Evolutionary conservation across 768 basidiomycete genomes (phyloP).

Genomic region (Lactarius akahatsu): DNA sequence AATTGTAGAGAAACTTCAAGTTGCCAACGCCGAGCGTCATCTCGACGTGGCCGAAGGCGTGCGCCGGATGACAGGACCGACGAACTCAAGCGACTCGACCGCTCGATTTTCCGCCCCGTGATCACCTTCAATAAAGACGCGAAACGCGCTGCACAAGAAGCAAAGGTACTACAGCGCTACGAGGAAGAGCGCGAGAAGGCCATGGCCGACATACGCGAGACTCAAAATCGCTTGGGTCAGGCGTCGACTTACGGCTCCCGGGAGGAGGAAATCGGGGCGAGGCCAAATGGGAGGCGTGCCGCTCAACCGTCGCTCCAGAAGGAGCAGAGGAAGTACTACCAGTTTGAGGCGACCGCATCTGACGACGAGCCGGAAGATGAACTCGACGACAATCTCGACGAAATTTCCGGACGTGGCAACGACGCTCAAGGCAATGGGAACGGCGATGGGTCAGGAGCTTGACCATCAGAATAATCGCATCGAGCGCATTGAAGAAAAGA

Average conservation of each 20-base stretch:
- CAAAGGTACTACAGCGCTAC: conserved; percentile 59
- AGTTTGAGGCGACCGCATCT: conserved; percentile 86
- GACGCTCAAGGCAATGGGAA: conserved; percentile 73
- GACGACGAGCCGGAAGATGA: conserved; percentile 97
- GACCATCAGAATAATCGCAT: conserved; percentile 83
- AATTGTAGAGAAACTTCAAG: conserved; percentile 69
- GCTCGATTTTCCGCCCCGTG: conserved; percentile 90
- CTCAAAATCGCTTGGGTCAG: conserved; percentile 78
- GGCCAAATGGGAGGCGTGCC: conserved; percentile 42
- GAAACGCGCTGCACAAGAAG: conserved; percentile 85
- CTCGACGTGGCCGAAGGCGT: conserved; percentile 91
- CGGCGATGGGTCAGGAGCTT: conserved; percentile 84
- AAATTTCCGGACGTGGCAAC: conserved; percentile 59
- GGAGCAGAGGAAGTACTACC: conserved; percentile 76
- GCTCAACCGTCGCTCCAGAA: conserved; percentile 56
- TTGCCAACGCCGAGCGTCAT: conserved; percentile 49
- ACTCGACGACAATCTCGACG: conserved; percentile 82
- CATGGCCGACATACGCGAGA: conserved; percentile 82
- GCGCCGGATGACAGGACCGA: conserved; percentile 94
- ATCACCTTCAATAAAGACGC: conserved; percentile 91
- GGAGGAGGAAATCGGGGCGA: conserved; percentile 46
- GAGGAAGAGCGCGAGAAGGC: conserved; percentile 71
- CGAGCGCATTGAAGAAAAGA: conserved; percentile 74
- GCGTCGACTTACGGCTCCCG: conserved; percentile 62
- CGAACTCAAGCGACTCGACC: conserved; percentile 91